These are phyloP conservation scores for Suillus clintonianus DNA, from an alignment of 768 basidiomycete genomes.

Conservation along the genomic window DNA sequence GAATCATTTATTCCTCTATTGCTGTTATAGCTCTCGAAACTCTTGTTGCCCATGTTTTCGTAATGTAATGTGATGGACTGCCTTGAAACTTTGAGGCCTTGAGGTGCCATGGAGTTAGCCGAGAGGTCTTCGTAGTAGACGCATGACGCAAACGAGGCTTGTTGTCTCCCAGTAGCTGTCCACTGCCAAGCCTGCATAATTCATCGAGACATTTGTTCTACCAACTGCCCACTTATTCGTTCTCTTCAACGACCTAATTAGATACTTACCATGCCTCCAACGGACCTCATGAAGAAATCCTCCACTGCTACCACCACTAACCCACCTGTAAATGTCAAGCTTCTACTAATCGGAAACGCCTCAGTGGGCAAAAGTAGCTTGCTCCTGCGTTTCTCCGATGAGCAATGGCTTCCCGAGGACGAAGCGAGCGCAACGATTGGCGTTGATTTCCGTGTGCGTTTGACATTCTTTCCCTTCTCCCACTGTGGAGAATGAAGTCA, in stretches of 20 bases:
- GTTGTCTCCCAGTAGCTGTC: not conserved
- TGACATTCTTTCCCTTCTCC: not conserved
- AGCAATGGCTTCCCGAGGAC: constrained; percentile 92
- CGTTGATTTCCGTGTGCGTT: constrained; percentile 81
- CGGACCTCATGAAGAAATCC: constrained; percentile 17
- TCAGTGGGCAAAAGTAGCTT: constrained; percentile 94
- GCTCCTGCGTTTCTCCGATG: constrained; percentile 92
- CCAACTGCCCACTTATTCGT: not conserved
- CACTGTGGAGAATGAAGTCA: not conserved
- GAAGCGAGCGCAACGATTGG: constrained; percentile 86
- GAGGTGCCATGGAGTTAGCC: constrained; percentile 1
- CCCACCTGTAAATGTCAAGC: constrained; percentile 67
- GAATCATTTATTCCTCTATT: constrained; percentile 4
- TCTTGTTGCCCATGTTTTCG: constrained; percentile 1
- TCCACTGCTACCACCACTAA: constrained; percentile 28
- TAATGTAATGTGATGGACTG: not conserved
- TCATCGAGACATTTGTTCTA: constrained; percentile 17
- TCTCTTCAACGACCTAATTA: not conserved
- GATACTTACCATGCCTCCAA: constrained; percentile 4
- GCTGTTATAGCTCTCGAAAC: constrained; percentile 4
- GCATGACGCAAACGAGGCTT: not conserved
- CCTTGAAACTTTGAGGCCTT: not conserved
- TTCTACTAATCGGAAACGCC: constrained; percentile 83
- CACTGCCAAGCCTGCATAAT: not conserved
- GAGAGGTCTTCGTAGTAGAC: not conserved